Conservation (phyloP, 2,329 filamentous ascomycete species). For the Trichophyton equinum region DNA sequence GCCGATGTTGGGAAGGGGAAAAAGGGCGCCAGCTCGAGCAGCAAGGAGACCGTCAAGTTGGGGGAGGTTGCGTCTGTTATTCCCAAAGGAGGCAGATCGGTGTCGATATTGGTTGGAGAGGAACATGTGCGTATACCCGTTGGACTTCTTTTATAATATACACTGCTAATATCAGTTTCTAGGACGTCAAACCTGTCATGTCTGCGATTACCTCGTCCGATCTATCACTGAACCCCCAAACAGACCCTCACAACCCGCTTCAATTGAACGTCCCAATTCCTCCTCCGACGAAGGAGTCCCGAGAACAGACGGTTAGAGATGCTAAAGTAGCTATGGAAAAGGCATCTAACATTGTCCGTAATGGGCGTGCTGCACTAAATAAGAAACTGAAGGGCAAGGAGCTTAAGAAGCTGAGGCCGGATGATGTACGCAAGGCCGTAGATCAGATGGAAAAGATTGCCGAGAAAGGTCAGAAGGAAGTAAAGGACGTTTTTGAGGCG, state of each 20-base stretch:
- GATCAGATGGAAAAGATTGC: slow-evolving; percentile 37
- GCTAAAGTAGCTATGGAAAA: slow-evolving; percentile 34
- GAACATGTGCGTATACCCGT: slow-evolving; percentile 40
- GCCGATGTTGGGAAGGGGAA: slow-evolving; percentile 1
- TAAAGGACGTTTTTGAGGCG: slow-evolving; percentile 34
- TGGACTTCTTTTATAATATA: background rate
- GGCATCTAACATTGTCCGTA: slow-evolving; percentile 28
- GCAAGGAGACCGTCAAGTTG: slow-evolving; percentile 41
- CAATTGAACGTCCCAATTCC: slow-evolving; percentile 36
- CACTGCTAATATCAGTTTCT: background rate
- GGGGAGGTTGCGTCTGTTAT: slow-evolving; percentile 56
- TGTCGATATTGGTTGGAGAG: slow-evolving; percentile 53
- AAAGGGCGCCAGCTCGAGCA: slow-evolving; percentile 9
- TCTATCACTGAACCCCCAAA: slow-evolving; percentile 33
- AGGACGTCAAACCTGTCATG: slow-evolving; percentile 36
- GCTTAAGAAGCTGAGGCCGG: slow-evolving; percentile 32
- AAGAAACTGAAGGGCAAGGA: slow-evolving; percentile 33
- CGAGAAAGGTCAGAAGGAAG: slow-evolving; percentile 35
- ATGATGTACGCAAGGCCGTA: slow-evolving; percentile 35
- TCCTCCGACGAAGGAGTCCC: slow-evolving; percentile 36
- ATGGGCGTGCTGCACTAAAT: slow-evolving; percentile 33
- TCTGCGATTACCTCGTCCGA: slow-evolving; percentile 32
- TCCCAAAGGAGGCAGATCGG: slow-evolving; percentile 47
- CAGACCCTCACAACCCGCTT: slow-evolving; percentile 32
- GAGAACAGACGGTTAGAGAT: slow-evolving; percentile 28